Percentiles rank a stretch among this genome's conserved stretches.
Evolutionary conservation across 148 eudicot genomes (phyloP).

Genomic region (Rhododendron kiyosumense): DNA sequence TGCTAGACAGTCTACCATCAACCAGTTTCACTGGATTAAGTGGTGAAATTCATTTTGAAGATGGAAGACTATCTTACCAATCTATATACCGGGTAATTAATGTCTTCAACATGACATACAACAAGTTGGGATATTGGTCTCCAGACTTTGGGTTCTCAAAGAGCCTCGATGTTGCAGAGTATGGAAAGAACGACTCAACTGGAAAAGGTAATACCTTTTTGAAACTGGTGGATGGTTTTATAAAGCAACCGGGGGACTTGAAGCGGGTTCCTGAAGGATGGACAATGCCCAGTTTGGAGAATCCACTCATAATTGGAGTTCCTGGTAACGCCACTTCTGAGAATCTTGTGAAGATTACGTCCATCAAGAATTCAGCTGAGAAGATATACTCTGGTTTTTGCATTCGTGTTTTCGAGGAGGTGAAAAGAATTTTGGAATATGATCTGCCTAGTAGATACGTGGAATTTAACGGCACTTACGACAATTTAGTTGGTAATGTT

Average conservation of each 20-base stretch:
- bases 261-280: background rate
- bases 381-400: slow-evolving; percentile 6
- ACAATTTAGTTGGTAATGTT: slow-evolving; percentile 5
- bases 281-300: background rate
- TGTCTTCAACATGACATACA: background rate
- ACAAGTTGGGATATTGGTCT: background rate
- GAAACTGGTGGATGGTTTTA: background rate
- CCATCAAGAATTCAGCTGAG: background rate
- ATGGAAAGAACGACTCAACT: background rate
- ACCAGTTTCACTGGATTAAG: background rate
- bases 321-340: background rate
- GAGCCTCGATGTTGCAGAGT: background rate
- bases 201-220: background rate
- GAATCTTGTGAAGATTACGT: background rate
- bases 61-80: background rate
- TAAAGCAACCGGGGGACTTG: background rate
- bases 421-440: background rate
- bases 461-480: slow-evolving; percentile 1
- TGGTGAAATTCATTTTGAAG: background rate
- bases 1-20: background rate
- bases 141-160: background rate
- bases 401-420: slow-evolving; percentile 6
- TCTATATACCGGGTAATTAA: background rate
- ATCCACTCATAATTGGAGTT: slow-evolving; percentile 8
- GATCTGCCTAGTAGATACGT: background rate